Evolutionary conservation across 306 rosid genomes (phyloP).

Genomic region (Dryas drummondii): DNA sequence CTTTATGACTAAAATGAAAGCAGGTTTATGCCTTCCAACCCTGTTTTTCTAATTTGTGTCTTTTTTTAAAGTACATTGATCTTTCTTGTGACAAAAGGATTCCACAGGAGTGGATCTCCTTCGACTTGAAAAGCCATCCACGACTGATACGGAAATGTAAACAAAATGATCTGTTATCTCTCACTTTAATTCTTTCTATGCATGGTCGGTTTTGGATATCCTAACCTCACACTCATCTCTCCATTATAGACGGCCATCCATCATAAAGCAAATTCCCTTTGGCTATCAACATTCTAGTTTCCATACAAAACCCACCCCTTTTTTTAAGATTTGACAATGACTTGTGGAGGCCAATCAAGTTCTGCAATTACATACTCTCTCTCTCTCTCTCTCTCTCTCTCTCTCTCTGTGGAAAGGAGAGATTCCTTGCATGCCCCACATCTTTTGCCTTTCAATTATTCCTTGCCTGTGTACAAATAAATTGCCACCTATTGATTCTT

Average conservation of each 20-base stretch:
- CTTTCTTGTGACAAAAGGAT: slow-evolving; percentile 46
- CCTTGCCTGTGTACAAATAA: slow-evolving; percentile 41
- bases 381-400: slow-evolving; percentile 17
- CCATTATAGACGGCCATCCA: slow-evolving; percentile 26
- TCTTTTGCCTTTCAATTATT: slow-evolving; percentile 59
- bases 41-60: background rate
- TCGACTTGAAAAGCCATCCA: slow-evolving; percentile 36
- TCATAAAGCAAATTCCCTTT: slow-evolving; percentile 40
- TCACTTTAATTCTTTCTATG: slow-evolving; percentile 23
- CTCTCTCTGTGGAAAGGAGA: slow-evolving; percentile 17
- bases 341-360: slow-evolving; percentile 29
- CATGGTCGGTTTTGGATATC: slow-evolving; percentile 51
- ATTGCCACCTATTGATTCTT: slow-evolving; percentile 59
- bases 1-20: slow-evolving; percentile 22
- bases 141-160: slow-evolving; percentile 20
- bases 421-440: slow-evolving; percentile 67
- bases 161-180: slow-evolving; percentile 2
- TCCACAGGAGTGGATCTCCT: slow-evolving; percentile 45
- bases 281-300: slow-evolving; percentile 24
- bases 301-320: slow-evolving; percentile 27
- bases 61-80: background rate
- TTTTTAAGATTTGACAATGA: slow-evolving; percentile 27
- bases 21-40: slow-evolving; percentile 20
- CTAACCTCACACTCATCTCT: slow-evolving; percentile 14
- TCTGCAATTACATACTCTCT: slow-evolving; percentile 15